Base-by-base conservation (phyloP, 371 early-diverging fungal genomes). In the Mortierella sp. region DNA sequence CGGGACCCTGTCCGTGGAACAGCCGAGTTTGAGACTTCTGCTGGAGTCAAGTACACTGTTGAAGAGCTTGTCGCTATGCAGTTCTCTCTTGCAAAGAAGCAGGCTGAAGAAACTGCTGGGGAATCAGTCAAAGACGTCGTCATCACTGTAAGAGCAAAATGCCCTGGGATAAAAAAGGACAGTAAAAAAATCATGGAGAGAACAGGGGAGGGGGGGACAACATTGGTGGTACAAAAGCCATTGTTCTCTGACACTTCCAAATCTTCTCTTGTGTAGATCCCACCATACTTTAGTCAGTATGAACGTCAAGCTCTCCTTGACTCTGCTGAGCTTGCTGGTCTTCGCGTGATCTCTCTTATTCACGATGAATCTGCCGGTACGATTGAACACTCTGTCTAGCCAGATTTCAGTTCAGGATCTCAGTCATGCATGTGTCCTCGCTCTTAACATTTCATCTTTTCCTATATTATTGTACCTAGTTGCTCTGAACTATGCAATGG, bases 61-160 rank as follows among this genome's bases (percentile, higher is more conserved):
- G 96, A 97, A 77, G 98, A 99, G 74, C 83, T 98, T 21, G 91
- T 97, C 58, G 98, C 97, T 4, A 96, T 97, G 91, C 96, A 97
- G 81, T 90, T 99, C 64, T 89, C 91, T 26, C 89, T 96, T 48
- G 97, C 97, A 14, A 92, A 91, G 82, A 80, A 89, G 62, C 94
- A 93, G 82, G 98, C 95, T 47, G 89, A 90, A 52, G 87, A 84
- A 25, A 88, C 91, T 53, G 96, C 96, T 48, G 89, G 88, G 47
- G 92, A 94, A 64, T 66, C 77, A 19, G 92, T 97, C 26, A 88
- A 87, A 62, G 98, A 97, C 67, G 93, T 92, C 53, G 97, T 98
- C 21, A 92, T 97, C 52, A 94, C 97, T 16, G 97, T 95, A 83
- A 79, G 83, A 50, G 19, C 16, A 21, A 11, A n/a, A 30, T 51